Percentiles rank a stretch among this genome's conserved stretches.
Conservation (phyloP, 2,329 filamentous ascomycete species). For the Pseudocercospora vitis region DNA sequence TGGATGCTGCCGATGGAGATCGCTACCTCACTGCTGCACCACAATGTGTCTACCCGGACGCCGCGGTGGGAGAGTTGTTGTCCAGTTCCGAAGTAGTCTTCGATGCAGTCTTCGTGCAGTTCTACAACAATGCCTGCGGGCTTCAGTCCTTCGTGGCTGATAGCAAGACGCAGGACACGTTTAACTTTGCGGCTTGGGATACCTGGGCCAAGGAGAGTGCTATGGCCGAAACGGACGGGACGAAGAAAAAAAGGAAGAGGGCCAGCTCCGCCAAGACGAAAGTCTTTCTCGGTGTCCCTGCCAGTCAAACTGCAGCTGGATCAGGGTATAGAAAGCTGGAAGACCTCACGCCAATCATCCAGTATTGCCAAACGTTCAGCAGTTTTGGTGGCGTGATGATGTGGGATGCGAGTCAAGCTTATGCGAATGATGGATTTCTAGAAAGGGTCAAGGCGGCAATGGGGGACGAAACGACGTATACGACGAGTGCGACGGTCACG, state of each 20-base stretch:
- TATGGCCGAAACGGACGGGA: constrained; percentile 10
- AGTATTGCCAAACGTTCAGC: constrained; percentile 33
- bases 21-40: constrained; percentile 45
- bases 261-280: constrained; percentile 28
- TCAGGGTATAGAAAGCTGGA: constrained; percentile 37
- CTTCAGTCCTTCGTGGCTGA: constrained; percentile 37
- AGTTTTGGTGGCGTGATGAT: constrained; percentile 46
- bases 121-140: constrained; percentile 52
- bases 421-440: constrained; percentile 35
- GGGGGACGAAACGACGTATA: background rate
- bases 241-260: background rate
- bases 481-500: background rate
- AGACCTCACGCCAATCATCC: constrained; percentile 34
- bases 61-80: constrained; percentile 34
- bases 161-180: constrained; percentile 57
- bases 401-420: constrained; percentile 53
- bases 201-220: constrained; percentile 27
- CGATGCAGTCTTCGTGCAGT: constrained; percentile 46
- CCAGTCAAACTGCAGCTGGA: constrained; percentile 38
- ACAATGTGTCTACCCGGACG: constrained; percentile 44
- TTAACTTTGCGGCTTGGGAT: background rate
- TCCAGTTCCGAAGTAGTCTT: constrained; percentile 66
- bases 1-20: constrained; percentile 42
- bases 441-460: constrained; percentile 22
- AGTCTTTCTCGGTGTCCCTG: constrained; percentile 40